These are phyloP conservation scores for Cladobotryum protrusum DNA, from an alignment of 2,329 filamentous ascomycete genomes.

Conservation along the genomic window DNA sequence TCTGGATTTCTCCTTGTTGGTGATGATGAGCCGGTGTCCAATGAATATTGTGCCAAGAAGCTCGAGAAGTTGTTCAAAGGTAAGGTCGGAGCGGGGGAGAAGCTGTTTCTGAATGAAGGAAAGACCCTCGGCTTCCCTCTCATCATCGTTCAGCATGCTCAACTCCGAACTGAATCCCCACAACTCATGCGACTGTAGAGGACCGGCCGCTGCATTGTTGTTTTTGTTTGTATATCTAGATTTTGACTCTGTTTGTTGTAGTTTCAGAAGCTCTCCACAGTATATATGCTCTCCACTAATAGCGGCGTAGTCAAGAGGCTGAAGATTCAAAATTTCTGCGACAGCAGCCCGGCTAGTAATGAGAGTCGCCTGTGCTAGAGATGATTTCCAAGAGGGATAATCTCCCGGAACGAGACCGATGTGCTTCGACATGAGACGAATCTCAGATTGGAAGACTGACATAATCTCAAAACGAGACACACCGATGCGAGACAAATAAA, in stretches of 20 bases:
- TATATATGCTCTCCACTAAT: too few species aligned
- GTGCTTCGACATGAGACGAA: too few species aligned
- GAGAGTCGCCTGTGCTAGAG: too few species aligned
- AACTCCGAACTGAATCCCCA: not conserved
- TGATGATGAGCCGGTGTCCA: not conserved
- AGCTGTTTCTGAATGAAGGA: not conserved
- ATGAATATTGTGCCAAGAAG: not conserved
- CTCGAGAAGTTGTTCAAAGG: not conserved
- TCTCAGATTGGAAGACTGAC: too few species aligned
- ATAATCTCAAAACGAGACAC: too few species aligned
- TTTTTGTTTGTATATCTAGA: too few species aligned
- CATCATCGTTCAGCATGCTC: too few species aligned
- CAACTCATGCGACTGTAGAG: not conserved
- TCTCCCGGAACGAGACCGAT: too few species aligned
- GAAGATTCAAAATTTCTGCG: not conserved
- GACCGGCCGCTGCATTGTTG: too few species aligned
- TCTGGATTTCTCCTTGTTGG: not conserved
- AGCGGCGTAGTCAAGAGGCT: not conserved
- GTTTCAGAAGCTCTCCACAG: not conserved
- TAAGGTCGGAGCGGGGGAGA: not conserved
- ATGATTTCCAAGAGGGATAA: too few species aligned
- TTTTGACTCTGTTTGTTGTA: not conserved
- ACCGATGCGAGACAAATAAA: too few species aligned
- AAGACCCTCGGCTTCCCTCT: not conserved
- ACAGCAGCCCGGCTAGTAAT: too few species aligned